Percentiles rank a stretch among this genome's conserved stretches.
phyloP scores from a whole-genome alignment of 192 early-diverging fungal genomes.

The Coemansia sp. region DNA sequence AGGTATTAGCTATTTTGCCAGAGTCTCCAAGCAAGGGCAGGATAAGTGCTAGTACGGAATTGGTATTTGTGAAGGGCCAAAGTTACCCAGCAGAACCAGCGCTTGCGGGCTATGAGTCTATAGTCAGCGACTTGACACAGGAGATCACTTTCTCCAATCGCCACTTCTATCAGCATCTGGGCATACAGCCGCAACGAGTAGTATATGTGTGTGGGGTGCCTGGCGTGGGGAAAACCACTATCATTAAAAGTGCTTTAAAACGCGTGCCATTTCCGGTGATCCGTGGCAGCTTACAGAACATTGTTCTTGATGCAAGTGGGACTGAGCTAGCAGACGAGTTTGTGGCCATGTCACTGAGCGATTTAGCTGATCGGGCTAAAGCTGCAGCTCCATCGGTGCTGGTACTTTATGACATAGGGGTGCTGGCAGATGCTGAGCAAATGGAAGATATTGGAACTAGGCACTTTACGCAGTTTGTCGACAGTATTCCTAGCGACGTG shows the following conservation, averaged over 20 bases:
- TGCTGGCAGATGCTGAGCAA: slow-evolving; percentile 24
- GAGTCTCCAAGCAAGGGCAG: not conserved
- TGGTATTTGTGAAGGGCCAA: not conserved
- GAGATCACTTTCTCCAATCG: slow-evolving; percentile 26
- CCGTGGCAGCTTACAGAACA: slow-evolving; percentile 19
- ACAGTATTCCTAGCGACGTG: slow-evolving; percentile 18
- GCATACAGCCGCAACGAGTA: slow-evolving; percentile 18
- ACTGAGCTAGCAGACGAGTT: slow-evolving; percentile 34
- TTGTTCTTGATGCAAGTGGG: slow-evolving; percentile 26
- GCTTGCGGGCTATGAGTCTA: slow-evolving; percentile 27
- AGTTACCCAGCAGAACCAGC: too few species aligned
- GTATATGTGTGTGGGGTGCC: slow-evolving; percentile 20
- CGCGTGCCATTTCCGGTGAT: slow-evolving; percentile 18
- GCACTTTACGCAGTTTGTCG: slow-evolving; percentile 23
- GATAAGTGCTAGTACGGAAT: slow-evolving; percentile 4
- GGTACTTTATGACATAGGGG: slow-evolving; percentile 21
- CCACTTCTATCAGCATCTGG: slow-evolving; percentile 14
- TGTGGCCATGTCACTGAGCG: slow-evolving; percentile 23
- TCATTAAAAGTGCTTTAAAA: slow-evolving; percentile 19
- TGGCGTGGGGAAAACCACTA: slow-evolving; percentile 33
- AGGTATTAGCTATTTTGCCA: not conserved
- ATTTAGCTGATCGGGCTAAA: slow-evolving; percentile 15
- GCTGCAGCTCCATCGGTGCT: slow-evolving; percentile 30
- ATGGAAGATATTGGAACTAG: slow-evolving; percentile 10
- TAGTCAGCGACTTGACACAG: slow-evolving; percentile 4